phyloP scores from a whole-genome alignment of 345 rosid species.

The Eucalyptus microcorys region DNA sequence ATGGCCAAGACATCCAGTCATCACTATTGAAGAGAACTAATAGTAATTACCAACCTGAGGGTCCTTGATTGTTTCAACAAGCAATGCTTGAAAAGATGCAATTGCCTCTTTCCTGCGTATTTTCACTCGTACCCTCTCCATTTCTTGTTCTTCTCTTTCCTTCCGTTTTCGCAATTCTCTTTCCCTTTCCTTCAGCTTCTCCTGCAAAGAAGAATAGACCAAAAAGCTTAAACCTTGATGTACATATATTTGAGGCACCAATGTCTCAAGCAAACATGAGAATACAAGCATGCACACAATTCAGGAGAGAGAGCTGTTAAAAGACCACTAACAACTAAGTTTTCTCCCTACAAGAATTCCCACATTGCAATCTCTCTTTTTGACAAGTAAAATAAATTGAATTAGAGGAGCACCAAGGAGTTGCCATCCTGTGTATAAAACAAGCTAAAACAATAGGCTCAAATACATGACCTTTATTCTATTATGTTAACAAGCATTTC shows the following conservation, averaged over 20 bases:
- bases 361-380: neutral
- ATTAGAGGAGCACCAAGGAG: neutral
- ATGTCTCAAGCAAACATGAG: neutral
- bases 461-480: neutral
- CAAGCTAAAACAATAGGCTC: neutral
- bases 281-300: neutral
- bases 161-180: constrained; percentile 81
- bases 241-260: neutral
- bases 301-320: neutral
- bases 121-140: constrained; percentile 85
- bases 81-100: constrained; percentile 84
- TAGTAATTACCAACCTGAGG: constrained; percentile 49
- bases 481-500: neutral
- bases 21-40: neutral
- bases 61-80: constrained; percentile 89
- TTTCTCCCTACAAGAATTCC: neutral
- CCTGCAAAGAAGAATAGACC: constrained; percentile 16
- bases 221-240: neutral
- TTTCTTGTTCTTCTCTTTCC: constrained; percentile 93
- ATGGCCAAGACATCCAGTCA: neutral
- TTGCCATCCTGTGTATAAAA: neutral
- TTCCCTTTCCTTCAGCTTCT: constrained; percentile 83
- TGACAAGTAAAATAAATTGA: neutral
- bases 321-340: neutral
- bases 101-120: constrained; percentile 87